Evolutionary conservation across 495 filamentous ascomycete species (phyloP).

Genomic region (Lasiosphaeria miniovina): DNA sequence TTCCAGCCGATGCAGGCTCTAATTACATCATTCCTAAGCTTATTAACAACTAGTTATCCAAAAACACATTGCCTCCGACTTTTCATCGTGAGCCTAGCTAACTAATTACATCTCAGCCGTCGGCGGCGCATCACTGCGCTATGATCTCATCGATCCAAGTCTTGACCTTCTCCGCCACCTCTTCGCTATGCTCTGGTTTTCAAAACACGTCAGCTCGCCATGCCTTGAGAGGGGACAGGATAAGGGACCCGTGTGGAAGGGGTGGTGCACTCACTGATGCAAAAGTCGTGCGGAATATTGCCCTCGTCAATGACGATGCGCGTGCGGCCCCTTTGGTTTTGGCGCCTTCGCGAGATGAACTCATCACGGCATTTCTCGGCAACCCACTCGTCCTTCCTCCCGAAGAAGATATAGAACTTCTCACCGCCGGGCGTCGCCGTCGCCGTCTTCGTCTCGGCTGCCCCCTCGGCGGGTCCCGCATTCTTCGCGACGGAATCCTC

Average conservation of each 20-base stretch:
- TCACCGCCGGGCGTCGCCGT: not conserved
- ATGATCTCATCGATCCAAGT: conserved; percentile 59
- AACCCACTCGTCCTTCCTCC: conserved; percentile 76
- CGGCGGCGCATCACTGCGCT: not conserved
- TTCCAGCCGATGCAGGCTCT: no score
- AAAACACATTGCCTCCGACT: no score
- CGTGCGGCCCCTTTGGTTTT: conserved; percentile 46
- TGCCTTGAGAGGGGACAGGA: conserved; percentile 4
- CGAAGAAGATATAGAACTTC: conserved; percentile 77
- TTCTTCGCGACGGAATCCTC: conserved; percentile 20
- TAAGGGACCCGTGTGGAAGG: conserved; percentile 11
- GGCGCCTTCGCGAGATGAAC: conserved; percentile 56
- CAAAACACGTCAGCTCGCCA: conserved; percentile 7
- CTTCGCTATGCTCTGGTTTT: conserved; percentile 54
- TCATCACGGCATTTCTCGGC: conserved; percentile 69
- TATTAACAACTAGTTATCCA: no score
- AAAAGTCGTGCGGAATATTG: conserved; percentile 77
- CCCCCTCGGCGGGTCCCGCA: conserved; percentile 16
- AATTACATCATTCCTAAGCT: no score
- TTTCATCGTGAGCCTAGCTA: no score
- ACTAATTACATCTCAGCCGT: no score
- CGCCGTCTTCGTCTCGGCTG: not conserved
- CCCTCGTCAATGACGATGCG: conserved; percentile 71
- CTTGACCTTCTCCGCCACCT: conserved; percentile 64
- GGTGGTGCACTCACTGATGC: conserved; percentile 56